Evolutionary conservation across 768 basidiomycete species (phyloP).

Genomic region (Amanita thiersii): DNA sequence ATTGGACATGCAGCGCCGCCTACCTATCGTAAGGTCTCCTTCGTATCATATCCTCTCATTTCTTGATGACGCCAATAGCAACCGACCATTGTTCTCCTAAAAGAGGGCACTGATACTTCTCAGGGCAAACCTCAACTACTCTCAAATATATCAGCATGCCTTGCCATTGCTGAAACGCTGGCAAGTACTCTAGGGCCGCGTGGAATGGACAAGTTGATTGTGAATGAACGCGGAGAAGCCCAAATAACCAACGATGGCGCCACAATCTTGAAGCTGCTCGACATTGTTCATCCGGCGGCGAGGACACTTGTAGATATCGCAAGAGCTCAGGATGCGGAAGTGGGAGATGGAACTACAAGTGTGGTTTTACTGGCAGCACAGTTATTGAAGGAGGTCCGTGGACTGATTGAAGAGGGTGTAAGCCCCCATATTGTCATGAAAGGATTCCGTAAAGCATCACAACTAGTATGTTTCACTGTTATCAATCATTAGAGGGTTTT

Average conservation of each 20-base stretch:
- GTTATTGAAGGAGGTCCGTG: constrained; percentile 84
- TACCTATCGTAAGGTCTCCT: constrained; percentile 55
- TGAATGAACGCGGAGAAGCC: constrained; percentile 87
- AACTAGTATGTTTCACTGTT: constrained; percentile 52
- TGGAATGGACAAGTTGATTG: constrained; percentile 99
- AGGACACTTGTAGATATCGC: constrained; percentile 98
- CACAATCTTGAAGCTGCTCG: constrained; percentile 93
- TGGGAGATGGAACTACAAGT: constrained; percentile 96
- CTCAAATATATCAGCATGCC: constrained; percentile 94
- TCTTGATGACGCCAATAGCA: constrained; percentile 44
- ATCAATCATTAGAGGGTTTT: constrained; percentile 4
- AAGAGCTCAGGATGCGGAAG: constrained; percentile 95
- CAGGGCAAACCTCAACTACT: constrained; percentile 90
- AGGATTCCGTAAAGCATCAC: constrained; percentile 81
- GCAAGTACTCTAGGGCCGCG: constrained; percentile 94
- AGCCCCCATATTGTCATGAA: constrained; percentile 98
- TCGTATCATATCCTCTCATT: not conserved
- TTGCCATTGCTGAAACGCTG: constrained; percentile 87
- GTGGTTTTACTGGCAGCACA: constrained; percentile 94
- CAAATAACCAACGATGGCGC: constrained; percentile 99
- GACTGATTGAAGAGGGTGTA: constrained; percentile 93
- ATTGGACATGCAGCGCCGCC: constrained; percentile 73
- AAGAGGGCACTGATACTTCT: constrained; percentile 94
- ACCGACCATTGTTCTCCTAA: constrained; percentile 94
- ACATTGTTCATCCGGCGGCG: constrained; percentile 97